A percentile compares a stretch with the other conserved stretches of the same genome.
These are phyloP conservation scores for Phalaenopsis hybrid DNA, from an alignment of 116 monocot genomes.

Conservation along the genomic window DNA sequence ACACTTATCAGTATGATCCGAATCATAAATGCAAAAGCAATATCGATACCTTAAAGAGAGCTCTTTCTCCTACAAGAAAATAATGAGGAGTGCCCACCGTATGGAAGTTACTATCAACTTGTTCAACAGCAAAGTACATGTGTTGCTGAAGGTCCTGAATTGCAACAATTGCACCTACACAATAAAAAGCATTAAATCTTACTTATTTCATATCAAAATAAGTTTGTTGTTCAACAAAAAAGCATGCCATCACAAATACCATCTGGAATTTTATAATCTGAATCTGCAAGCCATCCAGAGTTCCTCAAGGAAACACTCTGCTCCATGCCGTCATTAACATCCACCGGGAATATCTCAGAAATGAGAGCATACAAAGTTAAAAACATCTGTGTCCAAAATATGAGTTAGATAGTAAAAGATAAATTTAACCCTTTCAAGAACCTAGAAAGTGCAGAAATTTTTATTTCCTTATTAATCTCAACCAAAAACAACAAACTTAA, in stretches of 20 bases:
- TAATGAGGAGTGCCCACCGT: conserved; percentile 70
- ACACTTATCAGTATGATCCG: background rate
- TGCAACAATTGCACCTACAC: conserved; percentile 78
- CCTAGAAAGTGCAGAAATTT: background rate
- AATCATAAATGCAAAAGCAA: background rate
- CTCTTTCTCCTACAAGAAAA: conserved; percentile 65
- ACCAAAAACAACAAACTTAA: background rate
- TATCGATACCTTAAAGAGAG: conserved; percentile 70
- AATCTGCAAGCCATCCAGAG: conserved; percentile 11
- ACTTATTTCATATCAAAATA: background rate
- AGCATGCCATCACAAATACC: conserved; percentile 40
- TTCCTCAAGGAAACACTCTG: conserved; percentile 8
- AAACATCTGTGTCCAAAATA: conserved; percentile 42
- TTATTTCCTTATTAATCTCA: background rate
- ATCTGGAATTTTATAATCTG: conserved; percentile 51
- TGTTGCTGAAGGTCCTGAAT: conserved; percentile 79
- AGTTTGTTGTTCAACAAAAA: background rate
- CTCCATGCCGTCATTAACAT: conserved; percentile 15
- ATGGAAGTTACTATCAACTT: conserved; percentile 29
- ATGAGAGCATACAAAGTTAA: conserved; percentile 39
- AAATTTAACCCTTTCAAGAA: background rate
- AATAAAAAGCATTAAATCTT: conserved; percentile 1
- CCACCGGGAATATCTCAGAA: conserved; percentile 20
- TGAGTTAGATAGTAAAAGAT: background rate
- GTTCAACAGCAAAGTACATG: conserved; percentile 70